These are phyloP conservation scores for Talaromyces rugulosus DNA, from an alignment of 2,329 filamentous ascomycete genomes.

Conservation along the genomic window DNA sequence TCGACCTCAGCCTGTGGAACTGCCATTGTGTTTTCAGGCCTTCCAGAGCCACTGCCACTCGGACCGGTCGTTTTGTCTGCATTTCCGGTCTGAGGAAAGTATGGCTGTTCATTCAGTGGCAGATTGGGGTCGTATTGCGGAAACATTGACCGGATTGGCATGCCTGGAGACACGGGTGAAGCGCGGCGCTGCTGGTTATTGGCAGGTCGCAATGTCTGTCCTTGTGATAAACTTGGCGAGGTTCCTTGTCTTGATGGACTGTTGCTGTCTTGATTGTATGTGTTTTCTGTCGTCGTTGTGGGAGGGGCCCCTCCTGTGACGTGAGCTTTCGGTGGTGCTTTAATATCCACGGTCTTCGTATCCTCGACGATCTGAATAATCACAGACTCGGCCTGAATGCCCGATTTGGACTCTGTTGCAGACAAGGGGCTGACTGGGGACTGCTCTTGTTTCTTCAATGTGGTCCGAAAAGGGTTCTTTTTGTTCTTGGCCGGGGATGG, in stretches of 20 bases:
- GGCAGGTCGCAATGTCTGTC: slow-evolving; percentile 5
- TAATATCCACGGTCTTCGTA: slow-evolving; percentile 10
- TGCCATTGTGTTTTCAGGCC: slow-evolving; percentile 11
- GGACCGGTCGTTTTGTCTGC: slow-evolving; percentile 14
- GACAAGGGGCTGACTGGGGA: slow-evolving; percentile 22
- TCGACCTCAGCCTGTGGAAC: slow-evolving; percentile 29
- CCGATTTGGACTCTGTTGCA: slow-evolving; percentile 25
- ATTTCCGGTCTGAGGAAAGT: slow-evolving; percentile 25
- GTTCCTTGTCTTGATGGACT: neutral
- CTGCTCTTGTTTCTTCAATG: slow-evolving; percentile 19
- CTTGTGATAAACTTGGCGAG: neutral
- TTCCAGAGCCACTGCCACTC: slow-evolving; percentile 20
- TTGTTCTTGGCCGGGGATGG: slow-evolving; percentile 31
- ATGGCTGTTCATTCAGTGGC: slow-evolving; percentile 33
- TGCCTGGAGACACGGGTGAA: slow-evolving; percentile 25
- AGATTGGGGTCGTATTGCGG: slow-evolving; percentile 39
- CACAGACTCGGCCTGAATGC: slow-evolving; percentile 31
- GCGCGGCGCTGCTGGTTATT: neutral
- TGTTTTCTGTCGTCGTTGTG: neutral
- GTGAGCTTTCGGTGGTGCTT: neutral
- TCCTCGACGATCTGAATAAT: slow-evolving; percentile 34
- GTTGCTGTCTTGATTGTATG: neutral
- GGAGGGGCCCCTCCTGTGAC: neutral
- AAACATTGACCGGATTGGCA: slow-evolving; percentile 44
- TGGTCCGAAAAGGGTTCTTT: slow-evolving; percentile 33